Conservation (phyloP, 2,329 filamentous ascomycete genomes). For the Penicillium sp. region DNA sequence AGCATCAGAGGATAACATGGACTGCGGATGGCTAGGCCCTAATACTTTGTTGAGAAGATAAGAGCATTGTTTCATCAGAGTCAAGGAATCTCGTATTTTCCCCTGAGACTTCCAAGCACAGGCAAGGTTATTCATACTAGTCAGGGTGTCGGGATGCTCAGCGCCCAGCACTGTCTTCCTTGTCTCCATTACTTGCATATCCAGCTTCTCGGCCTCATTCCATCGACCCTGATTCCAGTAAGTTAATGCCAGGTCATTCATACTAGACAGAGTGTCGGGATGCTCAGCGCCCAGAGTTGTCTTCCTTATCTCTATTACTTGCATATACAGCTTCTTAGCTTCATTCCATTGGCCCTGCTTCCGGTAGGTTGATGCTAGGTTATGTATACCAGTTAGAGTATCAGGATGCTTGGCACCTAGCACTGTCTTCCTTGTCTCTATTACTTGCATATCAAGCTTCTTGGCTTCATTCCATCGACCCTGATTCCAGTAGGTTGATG, state of each 20-base stretch:
- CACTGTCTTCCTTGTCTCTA: slow-evolving; percentile 16
- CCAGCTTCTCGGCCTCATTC: slow-evolving; percentile 19
- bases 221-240: slow-evolving; percentile 15
- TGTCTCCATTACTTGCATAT: slow-evolving; percentile 15
- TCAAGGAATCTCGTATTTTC: background rate
- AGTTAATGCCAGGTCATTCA: slow-evolving; percentile 2
- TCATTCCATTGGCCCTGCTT: slow-evolving; percentile 16
- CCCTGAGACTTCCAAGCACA: slow-evolving; percentile 1
- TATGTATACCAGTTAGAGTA: slow-evolving; percentile 21
- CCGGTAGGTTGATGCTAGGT: slow-evolving; percentile 18
- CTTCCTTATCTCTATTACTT: no score
- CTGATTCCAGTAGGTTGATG: slow-evolving; percentile 11
- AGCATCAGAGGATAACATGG: background rate
- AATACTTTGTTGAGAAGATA: background rate
- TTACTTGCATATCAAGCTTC: slow-evolving; percentile 14
- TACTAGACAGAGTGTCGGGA: slow-evolving; percentile 11
- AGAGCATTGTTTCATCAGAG: slow-evolving; percentile 6
- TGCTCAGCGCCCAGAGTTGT: no score
- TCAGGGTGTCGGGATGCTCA: slow-evolving; percentile 23
- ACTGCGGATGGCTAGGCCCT: slow-evolving; percentile 1
- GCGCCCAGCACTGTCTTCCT: slow-evolving; percentile 17
- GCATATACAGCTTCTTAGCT: no score
- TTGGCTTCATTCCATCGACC: slow-evolving; percentile 19
- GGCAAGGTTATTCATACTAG: slow-evolving; percentile 20
- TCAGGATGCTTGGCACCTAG: slow-evolving; percentile 22